phyloP scores from a whole-genome alignment of 2,329 filamentous ascomycete species.

The Hypoxylon sp. region DNA sequence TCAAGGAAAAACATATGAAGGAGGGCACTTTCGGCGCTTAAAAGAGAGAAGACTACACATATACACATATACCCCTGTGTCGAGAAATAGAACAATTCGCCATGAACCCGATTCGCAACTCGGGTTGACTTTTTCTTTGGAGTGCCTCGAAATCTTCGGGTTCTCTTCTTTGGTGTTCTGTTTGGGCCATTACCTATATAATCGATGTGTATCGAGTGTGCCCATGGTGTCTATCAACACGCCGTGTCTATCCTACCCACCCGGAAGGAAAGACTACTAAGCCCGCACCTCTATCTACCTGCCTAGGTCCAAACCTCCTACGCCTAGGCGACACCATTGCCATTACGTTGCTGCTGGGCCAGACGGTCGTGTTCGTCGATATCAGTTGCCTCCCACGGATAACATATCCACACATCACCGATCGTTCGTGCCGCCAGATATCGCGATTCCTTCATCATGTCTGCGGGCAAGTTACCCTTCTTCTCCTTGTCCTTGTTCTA shows the following conservation, averaged over 20 bases:
- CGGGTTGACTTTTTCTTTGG: conserved; percentile 23
- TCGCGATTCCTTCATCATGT: conserved; percentile 79
- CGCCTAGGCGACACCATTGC: conserved; percentile 47
- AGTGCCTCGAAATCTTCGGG: conserved; percentile 14
- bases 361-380: conserved; percentile 91
- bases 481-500: conserved; percentile 98
- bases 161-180: conserved; percentile 31
- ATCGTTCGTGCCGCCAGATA: conserved; percentile 92
- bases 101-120: conserved; percentile 12
- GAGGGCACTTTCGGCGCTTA: conserved; percentile 67
- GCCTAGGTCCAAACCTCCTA: conserved; percentile 1
- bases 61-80: conserved; percentile 39
- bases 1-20: conserved; percentile 80
- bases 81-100: conserved; percentile 37
- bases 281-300: conserved; percentile 20
- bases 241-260: conserved; percentile 34
- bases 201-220: conserved; percentile 38
- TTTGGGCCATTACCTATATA: conserved; percentile 16
- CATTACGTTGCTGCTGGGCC: conserved; percentile 65
- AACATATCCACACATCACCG: conserved; percentile 97
- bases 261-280: conserved; percentile 27
- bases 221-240: conserved; percentile 41
- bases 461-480: conserved; percentile 86
- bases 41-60: conserved; percentile 31
- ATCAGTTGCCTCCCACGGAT: conserved; percentile 96